Percentiles rank a stretch among this genome's conserved stretches.
These are phyloP conservation scores for Filobasidium floriforme DNA, from an alignment of 768 basidiomycete genomes.

Conservation along the genomic window DNA sequence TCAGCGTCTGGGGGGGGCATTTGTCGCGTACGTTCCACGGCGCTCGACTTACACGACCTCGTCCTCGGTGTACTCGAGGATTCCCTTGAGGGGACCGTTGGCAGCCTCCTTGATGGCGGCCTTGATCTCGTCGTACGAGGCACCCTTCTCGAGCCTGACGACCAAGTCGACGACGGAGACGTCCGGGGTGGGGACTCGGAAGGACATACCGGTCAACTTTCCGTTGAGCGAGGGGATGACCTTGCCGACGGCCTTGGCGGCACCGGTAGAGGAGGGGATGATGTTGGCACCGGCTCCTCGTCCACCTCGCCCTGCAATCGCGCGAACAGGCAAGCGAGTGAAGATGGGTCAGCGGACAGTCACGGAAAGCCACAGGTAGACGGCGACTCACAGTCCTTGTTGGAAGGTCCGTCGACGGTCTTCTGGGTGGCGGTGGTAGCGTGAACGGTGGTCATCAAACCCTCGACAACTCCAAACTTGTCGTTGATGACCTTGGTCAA, in stretches of 20 bases:
- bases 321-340: constrained; percentile 16
- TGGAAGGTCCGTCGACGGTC: constrained; percentile 65
- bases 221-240: constrained; percentile 94
- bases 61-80: constrained; percentile 74
- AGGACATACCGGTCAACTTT: constrained; percentile 90
- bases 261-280: constrained; percentile 97
- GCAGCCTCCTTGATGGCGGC: constrained; percentile 69
- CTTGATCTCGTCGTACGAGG: constrained; percentile 89
- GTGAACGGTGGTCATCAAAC: constrained; percentile 97
- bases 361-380: not conserved
- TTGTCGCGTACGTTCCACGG: not conserved
- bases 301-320: constrained; percentile 38
- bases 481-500: constrained; percentile 97
- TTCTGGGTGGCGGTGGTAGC: constrained; percentile 80
- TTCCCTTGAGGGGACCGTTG: constrained; percentile 52
- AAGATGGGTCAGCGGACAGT: not conserved
- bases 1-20: not conserved
- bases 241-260: constrained; percentile 97
- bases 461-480: constrained; percentile 92
- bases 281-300: constrained; percentile 96
- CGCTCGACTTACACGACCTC: constrained; percentile 54
- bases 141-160: constrained; percentile 75
- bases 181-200: constrained; percentile 94
- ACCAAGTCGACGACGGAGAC: constrained; percentile 98
- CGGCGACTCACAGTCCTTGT: constrained; percentile 50